A percentile compares a stretch with the other conserved stretches of the same genome.
These are phyloP conservation scores for Lonicera japonica DNA, from an alignment of 129 eudicot genomes.

Conservation along the genomic window DNA sequence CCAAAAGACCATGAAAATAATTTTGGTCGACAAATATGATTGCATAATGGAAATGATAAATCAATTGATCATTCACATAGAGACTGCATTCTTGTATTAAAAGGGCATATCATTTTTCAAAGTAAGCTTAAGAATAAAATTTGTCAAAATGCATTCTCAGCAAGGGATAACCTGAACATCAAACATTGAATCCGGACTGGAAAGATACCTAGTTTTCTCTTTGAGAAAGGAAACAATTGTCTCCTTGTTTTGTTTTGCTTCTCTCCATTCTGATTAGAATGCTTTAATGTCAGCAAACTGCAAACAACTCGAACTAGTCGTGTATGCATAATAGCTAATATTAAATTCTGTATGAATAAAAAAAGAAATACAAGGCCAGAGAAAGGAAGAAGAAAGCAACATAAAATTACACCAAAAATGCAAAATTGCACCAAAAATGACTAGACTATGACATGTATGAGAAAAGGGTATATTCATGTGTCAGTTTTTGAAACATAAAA, in stretches of 20 bases:
- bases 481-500: no score
- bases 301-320: conserved; percentile 11
- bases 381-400: not conserved
- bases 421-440: not conserved
- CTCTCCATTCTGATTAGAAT: conserved; percentile 87
- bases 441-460: no score
- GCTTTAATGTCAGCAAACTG: conserved; percentile 76
- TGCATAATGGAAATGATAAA: not conserved
- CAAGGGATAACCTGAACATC: conserved; percentile 68
- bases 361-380: conserved; percentile 1
- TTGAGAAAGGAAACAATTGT: conserved; percentile 61
- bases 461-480: no score
- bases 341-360: not conserved
- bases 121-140: no score
- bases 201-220: conserved; percentile 78
- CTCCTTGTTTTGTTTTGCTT: conserved; percentile 65
- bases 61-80: not conserved
- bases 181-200: conserved; percentile 88
- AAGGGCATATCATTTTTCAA: no score
- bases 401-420: not conserved
- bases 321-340: not conserved
- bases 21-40: not conserved
- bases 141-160: not conserved
- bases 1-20: not conserved
- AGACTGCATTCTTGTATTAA: not conserved